These are phyloP conservation scores for Saccharomycopsis javanensis DNA, from an alignment of 805 yeast species.

Conservation along the genomic window DNA sequence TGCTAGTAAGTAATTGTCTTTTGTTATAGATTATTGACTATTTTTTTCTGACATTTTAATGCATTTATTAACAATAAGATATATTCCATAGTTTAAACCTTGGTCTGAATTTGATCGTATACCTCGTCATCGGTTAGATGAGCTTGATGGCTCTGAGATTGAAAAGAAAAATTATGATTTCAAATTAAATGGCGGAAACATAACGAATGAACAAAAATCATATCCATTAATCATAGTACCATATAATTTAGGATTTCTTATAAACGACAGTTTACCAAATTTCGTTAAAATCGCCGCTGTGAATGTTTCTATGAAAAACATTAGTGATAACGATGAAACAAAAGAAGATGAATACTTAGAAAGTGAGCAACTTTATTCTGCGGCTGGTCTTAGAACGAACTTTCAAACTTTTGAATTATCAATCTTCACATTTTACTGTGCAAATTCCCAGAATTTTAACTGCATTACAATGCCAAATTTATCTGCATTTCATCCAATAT, in stretches of 20 bases:
- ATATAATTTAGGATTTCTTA: slow-evolving; percentile 9
- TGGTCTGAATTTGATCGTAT: slow-evolving; percentile 19
- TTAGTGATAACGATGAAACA: background rate
- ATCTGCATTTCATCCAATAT: slow-evolving; percentile 20
- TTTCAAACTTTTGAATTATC: slow-evolving; percentile 20
- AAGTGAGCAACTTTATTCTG: slow-evolving; percentile 40
- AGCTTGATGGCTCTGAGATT: background rate
- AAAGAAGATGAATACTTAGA: slow-evolving; percentile 22
- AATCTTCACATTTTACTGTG: slow-evolving; percentile 19
- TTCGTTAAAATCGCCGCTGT: slow-evolving; percentile 4
- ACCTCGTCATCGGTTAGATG: slow-evolving; percentile 15
- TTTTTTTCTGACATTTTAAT: background rate
- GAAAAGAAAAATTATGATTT: background rate
- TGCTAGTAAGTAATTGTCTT: slow-evolving; percentile 6
- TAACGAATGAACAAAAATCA: background rate
- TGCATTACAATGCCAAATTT: slow-evolving; percentile 18
- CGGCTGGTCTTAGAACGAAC: slow-evolving; percentile 18
- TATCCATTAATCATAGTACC: slow-evolving; percentile 7
- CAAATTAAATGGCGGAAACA: background rate
- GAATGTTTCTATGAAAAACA: background rate
- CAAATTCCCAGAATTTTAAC: slow-evolving; percentile 21
- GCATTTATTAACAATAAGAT: background rate
- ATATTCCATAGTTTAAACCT: slow-evolving; percentile 15
- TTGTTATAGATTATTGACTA: background rate
- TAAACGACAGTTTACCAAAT: background rate